phyloP scores from a whole-genome alignment of 805 yeast species.

The Candida maris region DNA sequence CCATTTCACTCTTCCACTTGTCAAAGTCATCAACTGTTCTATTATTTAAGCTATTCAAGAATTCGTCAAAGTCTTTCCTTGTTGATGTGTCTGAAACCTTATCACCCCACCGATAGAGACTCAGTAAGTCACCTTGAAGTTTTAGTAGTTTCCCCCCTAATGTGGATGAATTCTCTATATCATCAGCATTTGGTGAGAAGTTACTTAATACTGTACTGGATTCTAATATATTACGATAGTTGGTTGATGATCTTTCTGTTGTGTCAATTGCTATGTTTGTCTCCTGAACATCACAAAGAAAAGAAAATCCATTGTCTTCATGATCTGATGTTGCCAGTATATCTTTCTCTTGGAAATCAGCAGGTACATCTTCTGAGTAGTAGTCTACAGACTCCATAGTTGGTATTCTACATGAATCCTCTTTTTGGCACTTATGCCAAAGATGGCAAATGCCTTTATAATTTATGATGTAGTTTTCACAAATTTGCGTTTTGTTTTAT shows the following conservation, averaged over 20 bases:
- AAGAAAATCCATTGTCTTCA: too few species aligned
- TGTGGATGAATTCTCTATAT: not conserved
- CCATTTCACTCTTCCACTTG: not conserved
- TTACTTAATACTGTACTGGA: not conserved
- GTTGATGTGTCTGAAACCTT: not conserved
- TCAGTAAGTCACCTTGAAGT: not conserved
- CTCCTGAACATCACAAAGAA: not conserved
- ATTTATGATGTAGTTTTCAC: too few species aligned
- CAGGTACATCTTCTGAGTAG: slow-evolving; percentile 25
- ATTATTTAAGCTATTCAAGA: not conserved
- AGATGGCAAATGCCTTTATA: too few species aligned
- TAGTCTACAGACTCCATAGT: slow-evolving; percentile 16
- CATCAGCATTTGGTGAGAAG: not conserved
- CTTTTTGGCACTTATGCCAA: too few species aligned
- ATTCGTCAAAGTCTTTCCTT: not conserved
- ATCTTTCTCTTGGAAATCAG: slow-evolving; percentile 17
- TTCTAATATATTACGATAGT: not conserved
- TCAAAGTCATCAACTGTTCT: not conserved
- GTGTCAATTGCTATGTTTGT: not conserved
- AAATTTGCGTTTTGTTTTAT: too few species aligned
- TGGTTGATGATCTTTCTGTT: not conserved
- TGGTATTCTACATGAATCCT: not conserved
- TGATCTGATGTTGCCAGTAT: slow-evolving; percentile 18
- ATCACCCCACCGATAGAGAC: not conserved
- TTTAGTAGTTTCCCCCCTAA: not conserved